Base-by-base conservation (phyloP, 768 basidiomycete species). In the Boletus insuetus region DNA sequence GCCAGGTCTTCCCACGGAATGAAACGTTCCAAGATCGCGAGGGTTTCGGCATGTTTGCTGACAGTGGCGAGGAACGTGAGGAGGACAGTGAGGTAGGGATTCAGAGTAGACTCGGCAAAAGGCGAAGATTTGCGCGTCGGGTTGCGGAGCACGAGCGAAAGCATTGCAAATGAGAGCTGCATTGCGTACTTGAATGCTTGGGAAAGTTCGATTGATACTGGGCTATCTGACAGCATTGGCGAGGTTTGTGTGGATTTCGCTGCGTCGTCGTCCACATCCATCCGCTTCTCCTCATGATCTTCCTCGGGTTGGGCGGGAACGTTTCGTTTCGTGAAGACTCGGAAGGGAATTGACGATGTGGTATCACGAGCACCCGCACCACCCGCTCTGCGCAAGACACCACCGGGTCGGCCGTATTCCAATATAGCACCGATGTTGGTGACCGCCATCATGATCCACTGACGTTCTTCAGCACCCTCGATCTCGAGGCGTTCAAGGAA, bases 371-470 rank as follows among this genome's bases (percentile, higher is more conserved):
- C 65, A 3, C 79, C 77, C 4, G 55, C 46, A 26, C 79, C 83
- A 14, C 87, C 81, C 4, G 82, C 75, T 58, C 80, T 85, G 49
- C 84, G 80, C 46, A 98, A 72, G 6, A 91, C 73, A 3, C 92
- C 86, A 6, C 78, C 80, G 3, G 85, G 78, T 26, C 84, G 79
- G 34, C 97, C 96, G 62, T 95, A 98, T 70, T 98, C 94, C 64
- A 98, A 75, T 10, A 97, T 71, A 0, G 89, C 82, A 5, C 83
- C 79, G 32, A 98, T 78, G 69, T 96, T 96, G 61, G 92, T 77
- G 44, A 89, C 75, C 0, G 84, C 96, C 92, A 98, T 96, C 89
- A 95, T 94, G 62, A 92, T 87, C 97, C 97, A 99, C 53, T 96
- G 92, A 29, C 86, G 84, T 66, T 86, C 88, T 60, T 89, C 83